Base-by-base conservation (phyloP, 2,329 filamentous ascomycete species). In the Colletotrichum sp. region DNA sequence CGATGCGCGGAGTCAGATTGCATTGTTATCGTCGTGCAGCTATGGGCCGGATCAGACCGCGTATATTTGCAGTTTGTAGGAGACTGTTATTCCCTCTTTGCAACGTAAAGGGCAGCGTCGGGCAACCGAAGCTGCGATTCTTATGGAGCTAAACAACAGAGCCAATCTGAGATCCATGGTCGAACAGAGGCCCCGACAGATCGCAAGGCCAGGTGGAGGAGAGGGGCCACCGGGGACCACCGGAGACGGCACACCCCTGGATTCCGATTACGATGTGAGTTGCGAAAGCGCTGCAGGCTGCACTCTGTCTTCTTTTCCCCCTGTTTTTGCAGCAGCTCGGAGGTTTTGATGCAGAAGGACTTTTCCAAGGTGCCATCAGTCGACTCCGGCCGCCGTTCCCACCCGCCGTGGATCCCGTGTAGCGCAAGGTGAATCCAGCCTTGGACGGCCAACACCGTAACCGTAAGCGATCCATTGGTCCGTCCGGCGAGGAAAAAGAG, bases 91-190 rank as follows among this genome's bases (percentile, higher is more conserved):
- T 70, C 43, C 26, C 30, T 26, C 62, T 30, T 24, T 38, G 30
- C 56, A 14, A 30, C 38, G 56, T 56, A 18, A 18, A 34, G 52
- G 36, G 5, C 26, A 14, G 21, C 8, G 59, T 63, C n/a, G 38
- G 36, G 36, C 26, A 62, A 13, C 36, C 21, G 9, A 32, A 24
- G 36, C 34, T 48, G 24, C 36, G 24, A 48, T 26, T 64, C 21
- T 32, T 34, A 65, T 59, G 55, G 69, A 56, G 63, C 56, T 63
- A n/a, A 28, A 63, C n/a, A 32, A 8, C n/a, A 48, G 30, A 66
- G 71, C 59, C 74, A 73, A 75, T 69, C 48, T 74, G 71, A 70
- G 74, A 74, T 69, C 36, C 71, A 70, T 74, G 48, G 59, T 74
- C 59, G 58, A 65, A 73, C 34, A 58, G 55, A 34, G 73, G 52